A percentile compares a stretch with the other conserved stretches of the same genome.
Conservation (phyloP, 2,329 filamentous ascomycete genomes). For the Xylariaceae sp. region DNA sequence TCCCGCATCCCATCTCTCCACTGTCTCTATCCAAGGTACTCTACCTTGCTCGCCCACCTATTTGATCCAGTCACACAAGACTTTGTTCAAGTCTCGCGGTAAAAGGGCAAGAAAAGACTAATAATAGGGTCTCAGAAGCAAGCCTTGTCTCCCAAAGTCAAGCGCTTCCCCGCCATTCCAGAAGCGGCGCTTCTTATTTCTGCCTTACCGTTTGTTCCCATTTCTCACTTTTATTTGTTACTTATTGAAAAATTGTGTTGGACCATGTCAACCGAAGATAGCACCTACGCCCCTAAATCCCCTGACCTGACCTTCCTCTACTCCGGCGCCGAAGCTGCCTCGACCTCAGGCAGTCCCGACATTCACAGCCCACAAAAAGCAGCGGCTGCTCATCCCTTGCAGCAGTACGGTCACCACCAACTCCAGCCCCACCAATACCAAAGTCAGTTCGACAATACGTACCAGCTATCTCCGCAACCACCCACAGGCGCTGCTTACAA, state of each 20-base stretch:
- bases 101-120: conserved; percentile 1
- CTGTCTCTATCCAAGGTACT: too few relatives aligned
- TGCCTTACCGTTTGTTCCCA: conserved; percentile 7
- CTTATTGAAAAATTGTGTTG: conserved; percentile 2
- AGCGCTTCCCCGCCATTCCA: conserved; percentile 11
- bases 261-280: conserved; percentile 46
- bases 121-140: conserved; percentile 6
- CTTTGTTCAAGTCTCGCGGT: neutral
- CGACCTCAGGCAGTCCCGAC: conserved; percentile 15
- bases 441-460: neutral
- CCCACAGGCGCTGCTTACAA: too few relatives aligned
- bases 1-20: too few relatives aligned
- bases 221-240: conserved; percentile 2
- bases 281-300: conserved; percentile 52
- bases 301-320: conserved; percentile 56
- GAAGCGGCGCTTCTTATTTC: conserved; percentile 9
- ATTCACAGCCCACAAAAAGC: neutral
- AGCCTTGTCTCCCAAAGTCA: neutral
- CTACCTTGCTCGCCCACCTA: too few relatives aligned
- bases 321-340: conserved; percentile 29
- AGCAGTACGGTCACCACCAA: conserved; percentile 8
- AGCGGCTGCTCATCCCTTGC: conserved; percentile 21
- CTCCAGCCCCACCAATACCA: conserved; percentile 17
- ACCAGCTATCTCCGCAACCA: too few relatives aligned
- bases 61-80: conserved; percentile 14